Evolutionary conservation across 1,139 yeast genomes (phyloP).

Genomic region (Lodderomyces jiufengensis): DNA sequence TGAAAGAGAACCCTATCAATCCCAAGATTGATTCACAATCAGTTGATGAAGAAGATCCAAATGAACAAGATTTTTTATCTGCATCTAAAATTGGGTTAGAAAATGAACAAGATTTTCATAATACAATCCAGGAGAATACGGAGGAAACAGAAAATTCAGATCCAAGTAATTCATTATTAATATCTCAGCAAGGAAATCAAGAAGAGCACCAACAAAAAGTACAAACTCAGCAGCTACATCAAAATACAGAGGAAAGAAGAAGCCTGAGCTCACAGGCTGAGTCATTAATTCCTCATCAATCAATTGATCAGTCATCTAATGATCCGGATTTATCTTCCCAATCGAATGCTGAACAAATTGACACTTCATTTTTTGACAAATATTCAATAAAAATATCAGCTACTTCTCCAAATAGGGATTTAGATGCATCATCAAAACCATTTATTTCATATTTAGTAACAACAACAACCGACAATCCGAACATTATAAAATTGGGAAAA

Average conservation of each 20-base stretch:
- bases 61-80: conserved; percentile 4
- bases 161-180: conserved; percentile 1
- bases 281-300: neutral
- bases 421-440: conserved; percentile 73
- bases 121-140: too few species aligned
- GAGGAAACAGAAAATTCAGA: too few species aligned
- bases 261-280: too few species aligned
- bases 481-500: conserved; percentile 31
- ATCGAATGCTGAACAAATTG: conserved; percentile 7
- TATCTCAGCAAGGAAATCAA: neutral
- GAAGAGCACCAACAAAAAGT: too few species aligned
- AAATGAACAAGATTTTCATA: too few species aligned
- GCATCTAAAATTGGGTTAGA: too few species aligned
- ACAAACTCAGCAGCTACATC: too few species aligned
- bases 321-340: neutral
- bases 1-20: conserved; percentile 2
- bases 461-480: conserved; percentile 52
- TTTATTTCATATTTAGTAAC: conserved; percentile 77
- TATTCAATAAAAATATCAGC: conserved; percentile 45
- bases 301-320: conserved; percentile 1
- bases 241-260: too few species aligned
- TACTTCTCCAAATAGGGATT: conserved; percentile 71
- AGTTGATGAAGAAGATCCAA: conserved; percentile 3
- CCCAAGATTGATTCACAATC: conserved; percentile 6
- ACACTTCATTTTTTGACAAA: conserved; percentile 17